Percentiles rank a stretch among this genome's conserved stretches.
Conservation (phyloP, 148 eudicot genomes). For the Fagopyrum tataricum region DNA sequence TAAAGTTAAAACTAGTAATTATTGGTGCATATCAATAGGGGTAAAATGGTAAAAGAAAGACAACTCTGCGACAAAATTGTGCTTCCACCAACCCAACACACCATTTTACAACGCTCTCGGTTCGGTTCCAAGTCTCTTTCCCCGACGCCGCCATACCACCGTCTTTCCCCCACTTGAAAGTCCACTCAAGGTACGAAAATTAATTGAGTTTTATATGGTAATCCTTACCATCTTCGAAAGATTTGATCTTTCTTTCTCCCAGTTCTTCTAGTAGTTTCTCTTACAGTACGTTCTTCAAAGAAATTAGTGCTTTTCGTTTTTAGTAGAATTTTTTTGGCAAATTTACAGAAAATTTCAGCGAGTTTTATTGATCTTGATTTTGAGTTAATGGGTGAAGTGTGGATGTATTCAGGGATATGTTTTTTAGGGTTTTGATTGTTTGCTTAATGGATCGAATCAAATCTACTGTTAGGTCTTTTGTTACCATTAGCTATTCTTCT, state of each 20-base stretch:
- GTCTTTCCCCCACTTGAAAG: not conserved
- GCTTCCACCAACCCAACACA: not conserved
- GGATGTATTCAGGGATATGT: not conserved
- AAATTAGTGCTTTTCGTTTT: not conserved
- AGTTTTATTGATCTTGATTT: not conserved
- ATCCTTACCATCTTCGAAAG: not conserved
- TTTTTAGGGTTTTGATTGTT: not conserved
- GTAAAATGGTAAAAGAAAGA: slow-evolving; percentile 7
- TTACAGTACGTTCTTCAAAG: not conserved
- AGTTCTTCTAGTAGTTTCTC: not conserved
- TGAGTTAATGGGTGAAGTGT: not conserved
- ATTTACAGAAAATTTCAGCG: not conserved
- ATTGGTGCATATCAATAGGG: not conserved
- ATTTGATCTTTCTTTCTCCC: not conserved
- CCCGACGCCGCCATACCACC: slow-evolving; percentile 4
- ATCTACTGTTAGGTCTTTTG: not conserved
- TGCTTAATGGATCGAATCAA: not conserved
- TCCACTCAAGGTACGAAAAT: not conserved
- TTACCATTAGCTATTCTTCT: not conserved
- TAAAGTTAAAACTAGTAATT: not conserved
- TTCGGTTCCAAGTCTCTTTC: not conserved
- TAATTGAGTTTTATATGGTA: not conserved
- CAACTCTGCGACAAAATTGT: slow-evolving; percentile 4
- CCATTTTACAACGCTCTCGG: not conserved
- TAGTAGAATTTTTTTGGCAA: not conserved